Conservation (phyloP, 768 basidiomycete species). For the Amanita jacksonii region DNA sequence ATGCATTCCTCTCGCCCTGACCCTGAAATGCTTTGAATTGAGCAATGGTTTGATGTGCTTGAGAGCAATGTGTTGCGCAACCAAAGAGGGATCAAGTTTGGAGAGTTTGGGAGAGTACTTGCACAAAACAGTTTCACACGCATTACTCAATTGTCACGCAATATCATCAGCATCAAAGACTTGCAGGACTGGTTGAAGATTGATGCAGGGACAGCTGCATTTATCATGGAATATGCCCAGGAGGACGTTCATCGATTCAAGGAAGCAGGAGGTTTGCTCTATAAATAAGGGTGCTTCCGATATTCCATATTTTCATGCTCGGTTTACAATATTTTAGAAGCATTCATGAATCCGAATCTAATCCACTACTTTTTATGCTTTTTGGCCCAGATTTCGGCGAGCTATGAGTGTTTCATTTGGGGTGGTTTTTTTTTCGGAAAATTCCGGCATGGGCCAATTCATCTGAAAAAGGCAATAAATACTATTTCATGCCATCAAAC, state of each 20-base stretch:
- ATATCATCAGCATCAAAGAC: constrained; percentile 5
- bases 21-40: neutral
- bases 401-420: neutral
- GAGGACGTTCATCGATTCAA: constrained; percentile 6
- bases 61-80: neutral
- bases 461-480: constrained; percentile 1
- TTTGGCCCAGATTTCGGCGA: neutral
- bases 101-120: constrained; percentile 2
- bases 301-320: neutral
- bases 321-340: neutral
- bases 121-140: constrained; percentile 1
- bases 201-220: constrained; percentile 5
- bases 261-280: neutral
- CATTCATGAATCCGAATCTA: neutral
- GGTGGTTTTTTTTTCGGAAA: constrained; percentile 4
- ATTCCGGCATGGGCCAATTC: constrained; percentile 4
- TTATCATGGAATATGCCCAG: constrained; percentile 10
- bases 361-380: neutral
- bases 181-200: constrained; percentile 5
- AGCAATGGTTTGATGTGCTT: constrained; percentile 1
- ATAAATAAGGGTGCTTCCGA: neutral
- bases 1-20: neutral
- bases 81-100: neutral
- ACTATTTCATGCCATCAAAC: too few species aligned
- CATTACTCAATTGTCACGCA: constrained; percentile 3